Conservation (phyloP, 176 grass and related monocot species). For the Oropetium thomaeum region DNA sequence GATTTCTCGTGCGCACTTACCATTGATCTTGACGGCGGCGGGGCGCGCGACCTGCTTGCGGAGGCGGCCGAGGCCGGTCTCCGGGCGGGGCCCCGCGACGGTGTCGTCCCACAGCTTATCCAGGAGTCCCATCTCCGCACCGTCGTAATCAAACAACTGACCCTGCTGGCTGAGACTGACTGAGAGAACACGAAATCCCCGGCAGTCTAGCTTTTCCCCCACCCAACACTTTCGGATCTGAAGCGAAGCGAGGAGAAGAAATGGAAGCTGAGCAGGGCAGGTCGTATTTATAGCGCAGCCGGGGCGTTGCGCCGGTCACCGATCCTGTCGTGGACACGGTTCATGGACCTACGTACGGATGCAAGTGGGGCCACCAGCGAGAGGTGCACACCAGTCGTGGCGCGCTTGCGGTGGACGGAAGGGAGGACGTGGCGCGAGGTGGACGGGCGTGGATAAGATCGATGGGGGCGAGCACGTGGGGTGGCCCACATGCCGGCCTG, state of each 20-base stretch:
- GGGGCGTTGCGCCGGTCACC: not conserved
- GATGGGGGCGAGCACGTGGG: constrained; percentile 36
- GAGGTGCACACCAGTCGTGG: not conserved
- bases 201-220: not conserved
- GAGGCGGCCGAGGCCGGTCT: constrained; percentile 82
- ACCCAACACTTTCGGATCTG: constrained; percentile 25
- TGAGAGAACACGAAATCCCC: not conserved
- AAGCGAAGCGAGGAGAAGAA: constrained; percentile 16
- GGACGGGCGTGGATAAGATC: constrained; percentile 41
- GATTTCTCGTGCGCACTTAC: not conserved
- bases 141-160: constrained; percentile 4
- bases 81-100: constrained; percentile 80
- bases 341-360: not conserved
- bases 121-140: constrained; percentile 67
- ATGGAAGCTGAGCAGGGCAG: not conserved
- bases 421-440: constrained; percentile 4
- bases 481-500: constrained; percentile 23
- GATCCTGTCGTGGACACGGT: not conserved
- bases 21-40: constrained; percentile 57
- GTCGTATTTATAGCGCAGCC: constrained; percentile 44
- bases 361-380: not conserved
- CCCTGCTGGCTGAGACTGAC: not conserved
- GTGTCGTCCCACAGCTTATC: constrained; percentile 98
- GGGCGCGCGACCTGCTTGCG: constrained; percentile 63
- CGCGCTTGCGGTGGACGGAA: constrained; percentile 1